These are phyloP conservation scores for Penicillium janthinellum DNA, from an alignment of 2,329 filamentous ascomycete species.

Conservation along the genomic window DNA sequence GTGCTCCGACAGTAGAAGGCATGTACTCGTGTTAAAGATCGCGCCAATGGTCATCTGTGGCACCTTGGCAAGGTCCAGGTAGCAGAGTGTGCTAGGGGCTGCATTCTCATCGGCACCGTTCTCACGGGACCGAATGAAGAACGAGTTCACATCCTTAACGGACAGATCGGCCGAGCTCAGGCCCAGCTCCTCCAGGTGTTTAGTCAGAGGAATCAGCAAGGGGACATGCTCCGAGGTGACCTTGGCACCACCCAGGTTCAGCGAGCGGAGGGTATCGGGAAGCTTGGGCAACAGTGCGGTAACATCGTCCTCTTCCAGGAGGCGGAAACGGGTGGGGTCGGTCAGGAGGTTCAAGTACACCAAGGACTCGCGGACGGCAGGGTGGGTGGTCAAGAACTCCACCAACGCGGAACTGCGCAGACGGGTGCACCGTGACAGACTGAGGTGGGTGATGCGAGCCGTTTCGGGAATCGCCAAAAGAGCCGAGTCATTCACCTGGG, in stretches of 20 bases:
- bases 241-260: constrained; percentile 74
- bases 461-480: constrained; percentile 70
- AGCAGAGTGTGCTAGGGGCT: constrained; percentile 59
- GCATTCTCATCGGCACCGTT: constrained; percentile 20
- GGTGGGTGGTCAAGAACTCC: constrained; percentile 70
- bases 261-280: constrained; percentile 67
- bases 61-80: constrained; percentile 76
- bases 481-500: constrained; percentile 71
- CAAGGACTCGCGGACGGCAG: constrained; percentile 64
- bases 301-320: constrained; percentile 68
- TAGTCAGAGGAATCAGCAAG: constrained; percentile 65
- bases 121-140: constrained; percentile 52
- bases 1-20: constrained; percentile 59
- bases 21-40: constrained; percentile 59
- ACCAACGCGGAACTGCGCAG: constrained; percentile 68
- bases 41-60: constrained; percentile 57
- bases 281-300: constrained; percentile 66
- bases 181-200: constrained; percentile 75
- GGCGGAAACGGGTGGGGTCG: constrained; percentile 70
- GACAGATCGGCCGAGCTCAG: constrained; percentile 67
- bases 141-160: constrained; percentile 64
- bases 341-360: constrained; percentile 73
- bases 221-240: constrained; percentile 67
- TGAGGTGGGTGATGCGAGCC: constrained; percentile 74
- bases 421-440: constrained; percentile 73